phyloP scores from a whole-genome alignment of 2,329 filamentous ascomycete genomes.

The Exserohilum rostratum region DNA sequence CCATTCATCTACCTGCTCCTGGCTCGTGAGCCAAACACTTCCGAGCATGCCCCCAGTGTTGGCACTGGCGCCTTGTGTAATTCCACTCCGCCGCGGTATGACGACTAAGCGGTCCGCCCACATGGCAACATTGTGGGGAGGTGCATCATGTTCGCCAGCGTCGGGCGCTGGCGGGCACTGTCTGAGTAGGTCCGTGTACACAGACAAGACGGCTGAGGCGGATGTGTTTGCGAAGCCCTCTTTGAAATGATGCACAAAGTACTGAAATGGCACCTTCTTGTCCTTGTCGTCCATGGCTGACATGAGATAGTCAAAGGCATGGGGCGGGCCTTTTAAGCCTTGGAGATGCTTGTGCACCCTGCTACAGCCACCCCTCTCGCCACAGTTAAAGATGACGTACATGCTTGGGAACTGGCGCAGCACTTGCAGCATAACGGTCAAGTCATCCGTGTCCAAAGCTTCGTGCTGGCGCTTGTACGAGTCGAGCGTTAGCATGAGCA shows the following conservation, averaged over 20 bases:
- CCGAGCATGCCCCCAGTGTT: constrained; percentile 59
- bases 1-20: constrained; percentile 49
- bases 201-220: constrained; percentile 17
- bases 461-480: constrained; percentile 57
- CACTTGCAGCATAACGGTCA: constrained; percentile 48
- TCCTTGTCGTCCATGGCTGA: constrained; percentile 20
- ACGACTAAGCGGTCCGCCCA: constrained; percentile 55
- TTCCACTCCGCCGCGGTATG: constrained; percentile 51
- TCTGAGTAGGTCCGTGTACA: constrained; percentile 29
- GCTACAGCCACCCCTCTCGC: constrained; percentile 53
- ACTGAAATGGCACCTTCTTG: constrained; percentile 45
- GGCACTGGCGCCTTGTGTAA: constrained; percentile 47
- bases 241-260: constrained; percentile 42
- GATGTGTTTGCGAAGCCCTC: constrained; percentile 14
- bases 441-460: constrained; percentile 49
- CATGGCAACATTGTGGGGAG: constrained; percentile 57
- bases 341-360: constrained; percentile 60
- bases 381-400: constrained; percentile 57
- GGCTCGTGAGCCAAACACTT: constrained; percentile 47
- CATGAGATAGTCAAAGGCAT: constrained; percentile 34
- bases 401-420: constrained; percentile 39
- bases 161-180: constrained; percentile 17
- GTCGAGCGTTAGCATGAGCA: constrained; percentile 56
- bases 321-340: constrained; percentile 45
- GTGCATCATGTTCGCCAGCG: constrained; percentile 25